Conservation (phyloP, 2,329 filamentous ascomycete genomes). For the Exserohilum turcica region DNA sequence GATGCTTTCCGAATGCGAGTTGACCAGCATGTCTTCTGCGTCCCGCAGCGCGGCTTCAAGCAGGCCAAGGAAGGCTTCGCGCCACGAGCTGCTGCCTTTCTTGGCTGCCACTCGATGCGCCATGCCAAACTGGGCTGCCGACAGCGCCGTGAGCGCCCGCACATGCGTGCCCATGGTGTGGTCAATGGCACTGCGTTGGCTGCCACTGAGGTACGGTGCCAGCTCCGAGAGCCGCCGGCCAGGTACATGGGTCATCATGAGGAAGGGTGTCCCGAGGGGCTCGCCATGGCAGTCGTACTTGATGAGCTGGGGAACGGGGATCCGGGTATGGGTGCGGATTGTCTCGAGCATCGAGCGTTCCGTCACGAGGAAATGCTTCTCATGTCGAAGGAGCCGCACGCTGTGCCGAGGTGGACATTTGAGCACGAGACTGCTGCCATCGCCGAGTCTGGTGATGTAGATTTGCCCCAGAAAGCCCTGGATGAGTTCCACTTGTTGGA, state of each 20-base stretch:
- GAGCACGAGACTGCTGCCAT: conserved; percentile 49
- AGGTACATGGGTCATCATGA: conserved; percentile 42
- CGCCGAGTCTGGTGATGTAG: conserved; percentile 48
- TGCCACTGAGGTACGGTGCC: conserved; percentile 38
- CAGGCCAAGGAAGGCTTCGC: conserved; percentile 57
- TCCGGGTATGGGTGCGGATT: conserved; percentile 41
- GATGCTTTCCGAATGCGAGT: conserved; percentile 61
- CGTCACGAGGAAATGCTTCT: conserved; percentile 49
- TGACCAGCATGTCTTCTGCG: conserved; percentile 63
- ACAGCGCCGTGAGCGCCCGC: conserved; percentile 52
- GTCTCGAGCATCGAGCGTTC: conserved; percentile 49
- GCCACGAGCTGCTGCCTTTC: conserved; percentile 58
- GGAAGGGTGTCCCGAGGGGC: conserved; percentile 38
- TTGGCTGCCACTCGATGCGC: conserved; percentile 54
- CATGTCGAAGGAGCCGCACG: conserved; percentile 50
- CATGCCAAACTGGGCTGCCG: conserved; percentile 58
- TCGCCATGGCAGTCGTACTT: conserved; percentile 44
- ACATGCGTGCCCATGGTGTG: conserved; percentile 49
- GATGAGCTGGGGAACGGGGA: conserved; percentile 49
- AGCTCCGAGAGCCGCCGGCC: conserved; percentile 44
- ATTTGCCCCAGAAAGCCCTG: conserved; percentile 48
- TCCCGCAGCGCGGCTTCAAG: conserved; percentile 61
- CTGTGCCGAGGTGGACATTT: conserved; percentile 49
- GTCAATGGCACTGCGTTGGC: conserved; percentile 48
- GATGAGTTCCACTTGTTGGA: conserved; percentile 45